A percentile compares a stretch with the other conserved stretches of the same genome.
Evolutionary conservation across 345 rosid species (phyloP).

Genomic region (Linum usitatissimum): DNA sequence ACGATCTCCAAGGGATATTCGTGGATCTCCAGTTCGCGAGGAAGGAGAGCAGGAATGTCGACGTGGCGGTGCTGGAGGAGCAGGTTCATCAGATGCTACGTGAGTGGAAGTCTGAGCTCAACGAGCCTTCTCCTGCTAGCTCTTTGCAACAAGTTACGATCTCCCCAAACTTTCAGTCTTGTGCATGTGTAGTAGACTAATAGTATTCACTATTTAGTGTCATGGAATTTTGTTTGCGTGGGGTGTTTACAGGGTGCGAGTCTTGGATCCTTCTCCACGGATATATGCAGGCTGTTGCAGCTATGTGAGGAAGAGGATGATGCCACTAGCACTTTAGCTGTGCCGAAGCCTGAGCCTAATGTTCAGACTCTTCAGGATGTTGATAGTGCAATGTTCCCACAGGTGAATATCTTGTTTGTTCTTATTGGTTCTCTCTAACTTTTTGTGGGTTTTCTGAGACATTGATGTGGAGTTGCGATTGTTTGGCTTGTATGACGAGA

Average conservation of each 20-base stretch:
- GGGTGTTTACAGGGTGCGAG: slow-evolving; percentile 53
- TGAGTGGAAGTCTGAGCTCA: slow-evolving; percentile 97
- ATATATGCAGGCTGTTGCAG: slow-evolving; percentile 80
- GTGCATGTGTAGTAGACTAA: background rate
- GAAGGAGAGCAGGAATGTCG: slow-evolving; percentile 68
- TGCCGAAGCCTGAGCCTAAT: slow-evolving; percentile 76
- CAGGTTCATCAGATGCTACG: slow-evolving; percentile 99
- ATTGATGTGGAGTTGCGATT: too few species aligned
- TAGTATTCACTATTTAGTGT: background rate
- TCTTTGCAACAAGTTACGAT: slow-evolving; percentile 88
- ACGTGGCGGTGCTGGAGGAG: slow-evolving; percentile 79
- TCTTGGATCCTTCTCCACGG: slow-evolving; percentile 75
- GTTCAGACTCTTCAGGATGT: slow-evolving; percentile 55
- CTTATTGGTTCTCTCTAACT: too few species aligned
- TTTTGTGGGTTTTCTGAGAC: too few species aligned
- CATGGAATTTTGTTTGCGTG: background rate
- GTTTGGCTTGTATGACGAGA: too few species aligned
- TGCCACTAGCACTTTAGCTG: slow-evolving; percentile 75
- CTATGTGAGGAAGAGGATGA: slow-evolving; percentile 96
- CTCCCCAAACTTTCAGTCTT: slow-evolving; percentile 11
- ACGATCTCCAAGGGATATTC: slow-evolving; percentile 87
- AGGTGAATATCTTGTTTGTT: slow-evolving; percentile 28
- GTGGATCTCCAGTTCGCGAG: slow-evolving; percentile 85
- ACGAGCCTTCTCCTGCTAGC: slow-evolving; percentile 93
- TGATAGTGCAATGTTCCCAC: slow-evolving; percentile 37